phyloP scores from a whole-genome alignment of 495 filamentous ascomycete genomes.

The Geoglossum glabrum region DNA sequence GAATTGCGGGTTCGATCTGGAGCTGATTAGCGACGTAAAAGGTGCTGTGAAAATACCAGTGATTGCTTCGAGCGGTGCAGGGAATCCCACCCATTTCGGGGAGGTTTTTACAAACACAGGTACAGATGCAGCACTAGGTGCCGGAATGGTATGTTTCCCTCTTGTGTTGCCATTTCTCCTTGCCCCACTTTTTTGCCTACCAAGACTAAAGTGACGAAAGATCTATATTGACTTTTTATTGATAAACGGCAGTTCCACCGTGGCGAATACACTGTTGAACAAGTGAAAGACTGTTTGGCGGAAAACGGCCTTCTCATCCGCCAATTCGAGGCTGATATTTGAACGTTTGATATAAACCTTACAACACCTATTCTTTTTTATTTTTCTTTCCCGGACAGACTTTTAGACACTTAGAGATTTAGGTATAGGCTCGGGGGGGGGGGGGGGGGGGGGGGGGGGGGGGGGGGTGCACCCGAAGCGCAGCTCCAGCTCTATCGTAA shows the following conservation, averaged over 20 bases:
- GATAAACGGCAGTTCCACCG: conserved; percentile 79
- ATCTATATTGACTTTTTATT: background rate
- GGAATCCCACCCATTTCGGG: conserved; percentile 70
- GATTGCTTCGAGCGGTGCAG: conserved; percentile 86
- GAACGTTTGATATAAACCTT: background rate
- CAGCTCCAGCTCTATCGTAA: conserved; percentile 71
- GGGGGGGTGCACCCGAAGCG: too few species aligned
- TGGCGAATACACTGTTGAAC: conserved; percentile 78
- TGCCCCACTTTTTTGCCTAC: too few species aligned
- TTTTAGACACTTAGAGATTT: too few species aligned
- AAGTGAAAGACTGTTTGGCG: conserved; percentile 77
- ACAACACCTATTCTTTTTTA: too few species aligned
- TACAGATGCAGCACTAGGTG: conserved; percentile 83
- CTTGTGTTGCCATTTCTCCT: too few species aligned
- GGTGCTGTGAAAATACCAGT: conserved; percentile 69
- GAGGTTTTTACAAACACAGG: conserved; percentile 74
- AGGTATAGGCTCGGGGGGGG: too few species aligned
- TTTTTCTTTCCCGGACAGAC: too few species aligned
- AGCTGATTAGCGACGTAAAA: conserved; percentile 79
- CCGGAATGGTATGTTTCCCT: conserved; percentile 55
- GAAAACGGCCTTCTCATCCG: conserved; percentile 53
- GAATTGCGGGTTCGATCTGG: conserved; percentile 86
- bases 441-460: too few species aligned
- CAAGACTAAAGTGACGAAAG: conserved; percentile 11
- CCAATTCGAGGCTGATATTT: conserved; percentile 38